Base-by-base conservation (phyloP, 1,284 basidiomycete genomes). In the Grifola frondosa region DNA sequence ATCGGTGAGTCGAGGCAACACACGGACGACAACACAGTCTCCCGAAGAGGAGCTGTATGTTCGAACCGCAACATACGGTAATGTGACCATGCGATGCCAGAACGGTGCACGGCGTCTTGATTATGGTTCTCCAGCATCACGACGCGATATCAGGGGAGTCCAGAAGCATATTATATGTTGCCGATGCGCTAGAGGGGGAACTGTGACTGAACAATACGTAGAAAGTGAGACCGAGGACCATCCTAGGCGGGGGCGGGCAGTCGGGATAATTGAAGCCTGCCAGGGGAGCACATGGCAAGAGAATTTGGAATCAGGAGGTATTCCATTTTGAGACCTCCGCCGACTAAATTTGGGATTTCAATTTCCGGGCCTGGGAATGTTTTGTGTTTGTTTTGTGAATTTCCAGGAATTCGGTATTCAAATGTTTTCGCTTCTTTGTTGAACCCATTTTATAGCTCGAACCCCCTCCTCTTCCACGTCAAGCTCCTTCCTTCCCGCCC, bases 391-490 rank as follows among this genome's bases (percentile, higher is more conserved):
- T 61, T 64, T 64, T 64, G 57, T 56, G 59, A 57, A 62, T 56
- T 59, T 62, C 61, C 57, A 49, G 44, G 41, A 56, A 54, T 53
- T 58, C 58, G 48, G 53, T 49, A 64, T 62, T 62, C 53, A 61
- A 50, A 62, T 64, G 60, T 64, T 61, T 56, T 59, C 60, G 56
- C 62, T 62, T 64, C 62, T 60, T 51, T 53, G 47, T 53, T 56
- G 46, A 49, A 35, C 44, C 57, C 54, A 51, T 60, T 58, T 62
- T 60, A 61, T 61, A 60, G 57, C 53, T 48, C 56, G n/a, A n/a
- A n/a, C 46, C 40, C 36, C 40, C 38, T 44, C 37, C 48, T 40
- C 48, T 54, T 58, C 56, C 59, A 58, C 57, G 53, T 60, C 56
- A 52, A 56, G 42, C 46, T 51, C 52, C 50, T 45, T 46, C 53